phyloP scores from a whole-genome alignment of 495 filamentous ascomycete genomes.

The Neurospora sp. region DNA sequence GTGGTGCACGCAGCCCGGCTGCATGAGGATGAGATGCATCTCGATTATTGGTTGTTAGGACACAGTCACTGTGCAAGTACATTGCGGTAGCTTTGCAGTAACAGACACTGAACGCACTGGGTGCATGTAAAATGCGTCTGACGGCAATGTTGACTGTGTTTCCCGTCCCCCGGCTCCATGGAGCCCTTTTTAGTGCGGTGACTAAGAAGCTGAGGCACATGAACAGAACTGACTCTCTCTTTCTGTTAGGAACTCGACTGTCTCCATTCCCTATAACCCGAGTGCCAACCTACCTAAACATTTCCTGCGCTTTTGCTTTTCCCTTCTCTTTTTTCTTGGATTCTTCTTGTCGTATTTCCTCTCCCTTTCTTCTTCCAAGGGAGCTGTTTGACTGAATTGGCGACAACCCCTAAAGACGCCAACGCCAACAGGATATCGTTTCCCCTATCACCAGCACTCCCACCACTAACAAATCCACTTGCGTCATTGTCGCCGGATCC shows the following conservation, averaged over 20 bases:
- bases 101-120: not conserved
- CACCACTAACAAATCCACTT: constrained; percentile 1
- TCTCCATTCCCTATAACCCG: not conserved
- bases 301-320: not conserved
- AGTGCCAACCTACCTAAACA: not conserved
- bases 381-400: not conserved
- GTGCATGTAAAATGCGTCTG: not conserved
- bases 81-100: not conserved
- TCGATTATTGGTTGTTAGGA: not conserved
- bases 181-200: not conserved
- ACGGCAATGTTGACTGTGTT: not conserved
- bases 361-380: not conserved
- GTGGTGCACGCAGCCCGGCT: not conserved
- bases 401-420: not conserved
- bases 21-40: not conserved
- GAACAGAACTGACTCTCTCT: not conserved
- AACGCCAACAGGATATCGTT: not conserved
- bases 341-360: not conserved
- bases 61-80: not conserved
- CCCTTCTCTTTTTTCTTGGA: not conserved
- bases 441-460: not conserved
- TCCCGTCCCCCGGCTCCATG: not conserved
- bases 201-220: not conserved
- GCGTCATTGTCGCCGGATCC: constrained; percentile 11
- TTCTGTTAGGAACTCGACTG: not conserved